A percentile compares a stretch with the other conserved stretches of the same genome.
phyloP scores from a whole-genome alignment of 768 basidiomycete species.

The Terana coerulea region DNA sequence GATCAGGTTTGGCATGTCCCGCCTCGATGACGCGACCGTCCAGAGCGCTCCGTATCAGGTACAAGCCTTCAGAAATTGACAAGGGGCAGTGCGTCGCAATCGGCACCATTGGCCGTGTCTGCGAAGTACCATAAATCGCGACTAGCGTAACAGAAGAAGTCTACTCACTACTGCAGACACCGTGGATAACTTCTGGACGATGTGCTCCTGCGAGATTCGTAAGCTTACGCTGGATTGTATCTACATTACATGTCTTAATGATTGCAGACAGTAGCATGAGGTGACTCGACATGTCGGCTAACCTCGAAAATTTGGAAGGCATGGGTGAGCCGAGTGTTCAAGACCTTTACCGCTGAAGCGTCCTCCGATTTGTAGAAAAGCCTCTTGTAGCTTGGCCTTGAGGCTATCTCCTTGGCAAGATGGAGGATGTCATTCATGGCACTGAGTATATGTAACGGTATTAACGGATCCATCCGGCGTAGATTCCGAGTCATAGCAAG shows the following conservation, averaged over 20 bases:
- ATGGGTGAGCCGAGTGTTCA: neutral
- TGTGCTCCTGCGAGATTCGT: neutral
- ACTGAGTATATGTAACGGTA: neutral
- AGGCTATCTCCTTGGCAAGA: neutral
- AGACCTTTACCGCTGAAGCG: neutral
- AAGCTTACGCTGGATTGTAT: conserved; percentile 1
- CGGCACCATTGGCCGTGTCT: neutral
- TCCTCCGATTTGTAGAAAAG: neutral
- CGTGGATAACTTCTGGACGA: neutral
- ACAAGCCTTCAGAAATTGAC: neutral
- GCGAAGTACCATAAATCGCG: neutral
- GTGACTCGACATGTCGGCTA: too few species aligned
- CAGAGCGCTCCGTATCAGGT: neutral
- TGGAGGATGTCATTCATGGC: neutral
- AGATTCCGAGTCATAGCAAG: neutral
- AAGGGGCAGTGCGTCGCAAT: neutral
- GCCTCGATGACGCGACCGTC: neutral
- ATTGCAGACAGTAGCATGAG: too few species aligned
- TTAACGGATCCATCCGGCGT: too few species aligned
- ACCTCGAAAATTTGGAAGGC: conserved; percentile 1
- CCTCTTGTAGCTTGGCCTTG: neutral
- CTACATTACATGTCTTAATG: too few species aligned
- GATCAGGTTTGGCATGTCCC: neutral
- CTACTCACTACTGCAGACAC: neutral
- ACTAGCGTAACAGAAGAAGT: neutral